These are phyloP conservation scores for Cryptococcus depauperatus DNA, from an alignment of 1,284 basidiomycete genomes.

Conservation along the genomic window DNA sequence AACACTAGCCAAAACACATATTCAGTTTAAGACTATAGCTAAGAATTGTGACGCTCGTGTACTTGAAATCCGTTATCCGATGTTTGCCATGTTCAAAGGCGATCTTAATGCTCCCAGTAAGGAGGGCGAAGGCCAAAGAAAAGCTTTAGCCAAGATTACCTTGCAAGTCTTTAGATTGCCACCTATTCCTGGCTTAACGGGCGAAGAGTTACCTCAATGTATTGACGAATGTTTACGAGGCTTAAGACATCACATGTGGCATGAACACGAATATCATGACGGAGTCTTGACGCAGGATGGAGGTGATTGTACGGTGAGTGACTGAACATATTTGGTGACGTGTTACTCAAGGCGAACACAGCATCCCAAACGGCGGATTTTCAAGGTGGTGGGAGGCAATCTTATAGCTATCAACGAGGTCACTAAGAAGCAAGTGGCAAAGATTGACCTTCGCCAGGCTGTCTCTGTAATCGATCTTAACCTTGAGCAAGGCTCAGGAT, in stretches of 20 bases:
- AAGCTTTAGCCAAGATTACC: conserved; percentile 64
- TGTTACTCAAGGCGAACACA: neutral
- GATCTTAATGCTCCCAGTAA: conserved; percentile 14
- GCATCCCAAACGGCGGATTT: conserved; percentile 73
- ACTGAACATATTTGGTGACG: neutral
- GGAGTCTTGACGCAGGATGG: conserved; percentile 90
- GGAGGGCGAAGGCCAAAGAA: conserved; percentile 41
- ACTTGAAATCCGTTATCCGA: conserved; percentile 73
- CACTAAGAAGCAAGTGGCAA: conserved; percentile 80
- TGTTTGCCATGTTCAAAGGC: conserved; percentile 57
- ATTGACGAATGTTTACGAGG: conserved; percentile 88
- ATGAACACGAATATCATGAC: conserved; percentile 82
- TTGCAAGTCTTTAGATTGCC: conserved; percentile 85
- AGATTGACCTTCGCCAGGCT: conserved; percentile 83
- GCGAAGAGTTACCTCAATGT: conserved; percentile 74
- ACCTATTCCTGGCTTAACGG: conserved; percentile 69
- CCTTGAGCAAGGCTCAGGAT: conserved; percentile 34
- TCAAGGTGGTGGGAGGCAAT: conserved; percentile 77
- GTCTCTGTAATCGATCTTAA: conserved; percentile 65
- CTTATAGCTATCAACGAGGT: conserved; percentile 90
- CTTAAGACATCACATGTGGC: conserved; percentile 79
- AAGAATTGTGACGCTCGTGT: conserved; percentile 69
- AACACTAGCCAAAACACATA: conserved; percentile 68
- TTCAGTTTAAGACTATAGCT: conserved; percentile 77
- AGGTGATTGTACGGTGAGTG: conserved; percentile 79